Base-by-base conservation (phyloP, 2,329 filamentous ascomycete species). In the Malbranchea cinnamomea region DNA sequence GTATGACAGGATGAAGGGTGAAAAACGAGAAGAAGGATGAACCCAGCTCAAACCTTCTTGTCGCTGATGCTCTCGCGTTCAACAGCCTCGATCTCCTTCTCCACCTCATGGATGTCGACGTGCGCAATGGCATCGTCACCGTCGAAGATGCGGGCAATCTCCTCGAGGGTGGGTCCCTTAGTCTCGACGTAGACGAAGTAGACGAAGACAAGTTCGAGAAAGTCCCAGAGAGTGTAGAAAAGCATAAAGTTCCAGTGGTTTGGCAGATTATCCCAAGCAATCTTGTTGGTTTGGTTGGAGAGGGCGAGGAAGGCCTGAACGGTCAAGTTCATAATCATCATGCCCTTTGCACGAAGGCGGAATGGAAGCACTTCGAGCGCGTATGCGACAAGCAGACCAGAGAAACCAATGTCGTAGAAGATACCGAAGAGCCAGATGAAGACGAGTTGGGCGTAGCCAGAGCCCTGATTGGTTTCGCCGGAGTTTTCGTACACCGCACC, bases 101-200 rank as follows among this genome's bases (percentile, higher is more conserved):
- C 23, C 23, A 25, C 23, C 11, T 7, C 7, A 12, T 14, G 23
- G 8, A 25, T 9, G 11, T 25, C 23, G 7, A 25, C 11, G 23
- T 25, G 23, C 23, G 23, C 31, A 11, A 25, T 25, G 9, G 67
- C 69, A 19, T 67, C 58, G 16, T 72, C 66, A 22, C 73, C 76
- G 41, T 80, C 75, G 43, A 81, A 80, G 48, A 80, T 77, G 43
- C 68, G 67, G 26, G 74, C 70, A 37, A 78, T 66, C 47, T 78
- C 73, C 48, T 80, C 76, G 1, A 81, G 68, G 2, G 74, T 79
- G 0, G 73, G 71, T 3, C 75, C 74, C 44, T 70, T 72, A 11
- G 76, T 81, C 57, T 82, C 76, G 33, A 76, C 65, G 9, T 41
- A 35, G 42, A 45, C 40, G 37, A 49, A 47, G 31, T 47, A 49